Evolutionary conservation across 2,329 filamentous ascomycete genomes (phyloP).

Genomic region (Teratosphaeriaceae sp.): DNA sequence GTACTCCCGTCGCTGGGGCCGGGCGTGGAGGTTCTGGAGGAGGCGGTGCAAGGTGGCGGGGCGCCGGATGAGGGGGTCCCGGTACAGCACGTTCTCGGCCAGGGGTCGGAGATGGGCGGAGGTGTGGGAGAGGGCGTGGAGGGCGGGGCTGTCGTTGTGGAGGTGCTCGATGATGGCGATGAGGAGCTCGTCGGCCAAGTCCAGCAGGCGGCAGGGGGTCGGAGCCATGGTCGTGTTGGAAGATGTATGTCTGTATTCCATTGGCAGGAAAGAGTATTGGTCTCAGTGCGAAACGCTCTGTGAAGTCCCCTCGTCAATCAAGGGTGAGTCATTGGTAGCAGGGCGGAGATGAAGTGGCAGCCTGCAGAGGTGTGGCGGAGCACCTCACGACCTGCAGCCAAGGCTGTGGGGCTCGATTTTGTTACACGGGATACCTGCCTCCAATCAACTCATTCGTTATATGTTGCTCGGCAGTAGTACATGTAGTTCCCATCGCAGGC

Average conservation of each 20-base stretch:
- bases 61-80: conserved; percentile 10
- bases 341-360: no score
- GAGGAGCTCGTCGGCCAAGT: conserved; percentile 19
- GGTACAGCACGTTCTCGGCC: conserved; percentile 17
- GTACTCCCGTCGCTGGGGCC: background rate
- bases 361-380: no score
- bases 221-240: background rate
- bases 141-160: conserved; percentile 9
- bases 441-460: no score
- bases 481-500: no score
- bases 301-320: no score
- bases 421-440: no score
- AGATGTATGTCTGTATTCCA: background rate
- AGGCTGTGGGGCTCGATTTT: no score
- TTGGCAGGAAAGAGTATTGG: background rate
- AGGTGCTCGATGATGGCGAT: conserved; percentile 17
- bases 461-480: no score
- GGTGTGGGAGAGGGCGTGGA: conserved; percentile 2
- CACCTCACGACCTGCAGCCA: no score
- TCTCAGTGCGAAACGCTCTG: background rate
- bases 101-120: conserved; percentile 14
- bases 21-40: background rate
- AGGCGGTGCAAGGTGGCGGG: background rate
- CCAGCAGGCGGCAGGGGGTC: conserved; percentile 8
- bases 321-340: no score